These are phyloP conservation scores for Crithidia acanthocephali DNA, from an alignment of 208 protist genomes.

Conservation along the genomic window DNA sequence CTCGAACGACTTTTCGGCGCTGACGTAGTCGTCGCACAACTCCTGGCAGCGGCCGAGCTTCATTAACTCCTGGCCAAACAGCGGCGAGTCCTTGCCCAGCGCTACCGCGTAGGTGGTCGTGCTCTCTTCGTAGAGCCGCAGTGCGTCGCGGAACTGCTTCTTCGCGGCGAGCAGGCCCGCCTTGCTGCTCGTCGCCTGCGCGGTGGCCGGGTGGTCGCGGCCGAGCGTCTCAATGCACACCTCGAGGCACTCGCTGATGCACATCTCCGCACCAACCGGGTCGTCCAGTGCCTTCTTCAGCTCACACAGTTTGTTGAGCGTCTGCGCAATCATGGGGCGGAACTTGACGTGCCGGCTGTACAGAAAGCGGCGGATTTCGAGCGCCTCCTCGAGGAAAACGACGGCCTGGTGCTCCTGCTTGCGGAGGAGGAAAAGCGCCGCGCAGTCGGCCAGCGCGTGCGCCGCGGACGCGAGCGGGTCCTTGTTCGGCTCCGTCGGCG, in stretches of 20 bases:
- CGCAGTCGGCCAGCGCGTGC: conserved; percentile 89
- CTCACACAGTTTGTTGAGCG: conserved; percentile 89
- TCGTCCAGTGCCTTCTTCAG: conserved; percentile 85
- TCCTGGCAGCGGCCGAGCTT: conserved; percentile 86
- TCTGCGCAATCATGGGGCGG: conserved; percentile 91
- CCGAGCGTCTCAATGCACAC: conserved; percentile 87
- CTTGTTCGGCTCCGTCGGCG: conserved; percentile 75
- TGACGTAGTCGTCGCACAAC: conserved; percentile 71
- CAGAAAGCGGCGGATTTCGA: conserved; percentile 87
- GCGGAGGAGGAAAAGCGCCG: conserved; percentile 76
- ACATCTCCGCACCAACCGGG: conserved; percentile 82
- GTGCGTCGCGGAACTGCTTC: conserved; percentile 85
- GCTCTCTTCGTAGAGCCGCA: conserved; percentile 84
- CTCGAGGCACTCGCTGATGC: conserved; percentile 86
- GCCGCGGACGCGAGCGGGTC: conserved; percentile 81
- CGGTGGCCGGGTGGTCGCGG: conserved; percentile 81
- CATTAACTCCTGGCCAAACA: conserved; percentile 82
- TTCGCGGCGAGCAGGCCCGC: conserved; percentile 73
- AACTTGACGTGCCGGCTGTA: conserved; percentile 83
- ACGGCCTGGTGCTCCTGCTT: conserved; percentile 73
- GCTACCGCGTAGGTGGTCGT: conserved; percentile 64
- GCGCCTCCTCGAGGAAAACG: conserved; percentile 85
- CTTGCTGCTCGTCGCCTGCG: conserved; percentile 87
- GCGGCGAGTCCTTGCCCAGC: conserved; percentile 78
- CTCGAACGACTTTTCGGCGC: conserved; percentile 74